Evolutionary conservation across 2,329 filamentous ascomycete species (phyloP), one percentile per base, ranked within the genome.

Genomic region (Neofusicoccum sp.): DNA sequence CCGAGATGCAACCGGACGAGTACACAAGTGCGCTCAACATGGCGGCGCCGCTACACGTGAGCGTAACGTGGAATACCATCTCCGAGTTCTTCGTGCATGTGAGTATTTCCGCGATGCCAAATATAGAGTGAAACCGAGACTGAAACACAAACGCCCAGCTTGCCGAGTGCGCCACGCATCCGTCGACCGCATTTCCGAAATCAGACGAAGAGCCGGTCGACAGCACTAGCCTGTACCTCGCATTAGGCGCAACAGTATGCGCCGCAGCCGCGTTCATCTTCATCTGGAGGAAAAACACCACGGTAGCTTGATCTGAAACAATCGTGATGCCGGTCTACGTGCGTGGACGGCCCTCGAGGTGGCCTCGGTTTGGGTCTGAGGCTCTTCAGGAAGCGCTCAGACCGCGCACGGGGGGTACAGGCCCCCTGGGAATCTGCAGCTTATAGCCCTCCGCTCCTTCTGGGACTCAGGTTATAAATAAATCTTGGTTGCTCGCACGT

Each of bases 31-130:
- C 85, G 41, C 81, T 96, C 69, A 93, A 91, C 74, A 96, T 98
- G 91, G 88, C 90, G 62, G 89, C 93, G 2, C 95, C 95, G 5
- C 81, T 98, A 44, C 96, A 99, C 78, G 95, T 97, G 60, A 97
- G 92, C 72, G 93, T 95, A 34, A 95, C 90, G 6, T 99, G 95
- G 95, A 88, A 86, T 71, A 96, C 91, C 71, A 97, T 98, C 69
- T 90, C 90, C 67, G 95, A 99, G 77, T 85, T 98, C 39, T 99
- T 98, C 77, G 92, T 97, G 29, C 89, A 83, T 66, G 77, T 79
- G 71, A 71, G 77, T 72, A 22, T 44, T 39, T 22, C 52, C 44
- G 31, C 56, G 47, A 86, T 39, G 34, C 52, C 39, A 48, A 16
- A 14, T 48, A 44, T 43, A 36, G 33, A 63, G 39, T 59, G 54